Evolutionary conservation across 2,329 filamentous ascomycete species (phyloP).

Genomic region (Fusarium robinianum): DNA sequence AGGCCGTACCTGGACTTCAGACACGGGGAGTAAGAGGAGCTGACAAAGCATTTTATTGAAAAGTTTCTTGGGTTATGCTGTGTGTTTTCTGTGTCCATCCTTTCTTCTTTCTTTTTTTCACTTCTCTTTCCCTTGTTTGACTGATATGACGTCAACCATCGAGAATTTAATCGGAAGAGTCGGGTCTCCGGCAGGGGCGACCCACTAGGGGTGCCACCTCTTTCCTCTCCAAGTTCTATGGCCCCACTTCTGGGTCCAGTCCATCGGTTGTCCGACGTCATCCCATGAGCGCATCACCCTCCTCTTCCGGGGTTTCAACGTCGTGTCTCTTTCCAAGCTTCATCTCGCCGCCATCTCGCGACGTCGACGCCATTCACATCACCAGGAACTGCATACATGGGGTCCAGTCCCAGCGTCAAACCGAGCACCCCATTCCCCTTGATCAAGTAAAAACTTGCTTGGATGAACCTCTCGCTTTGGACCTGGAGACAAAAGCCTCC

Average conservation of each 20-base stretch:
- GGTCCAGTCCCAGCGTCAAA: not conserved
- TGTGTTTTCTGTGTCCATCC: too few species aligned
- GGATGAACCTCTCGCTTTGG: too few species aligned
- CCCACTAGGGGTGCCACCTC: conserved; percentile 15
- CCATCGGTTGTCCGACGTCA: conserved; percentile 20
- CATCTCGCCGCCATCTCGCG: conserved; percentile 8
- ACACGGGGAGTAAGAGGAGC: too few species aligned
- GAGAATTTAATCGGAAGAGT: conserved; percentile 21
- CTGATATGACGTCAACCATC: conserved; percentile 30
- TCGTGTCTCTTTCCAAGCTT: conserved; percentile 16
- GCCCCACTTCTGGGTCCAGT: not conserved
- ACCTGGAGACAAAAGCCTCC: too few species aligned
- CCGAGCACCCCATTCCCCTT: not conserved
- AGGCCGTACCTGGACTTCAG: conserved; percentile 2
- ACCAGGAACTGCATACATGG: not conserved
- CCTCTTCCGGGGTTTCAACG: conserved; percentile 5
- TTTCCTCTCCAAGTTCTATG: conserved; percentile 3
- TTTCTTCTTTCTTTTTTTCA: too few species aligned
- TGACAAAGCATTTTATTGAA: too few species aligned
- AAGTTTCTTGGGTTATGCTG: too few species aligned
- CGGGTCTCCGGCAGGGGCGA: conserved; percentile 12
- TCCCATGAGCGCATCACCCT: conserved; percentile 6
- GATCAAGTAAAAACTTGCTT: too few species aligned
- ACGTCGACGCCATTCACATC: conserved; percentile 16
- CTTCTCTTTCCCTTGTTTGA: too few species aligned